Percentiles rank a stretch among this genome's conserved stretches.
These are phyloP conservation scores for Pleoardoris graminearum DNA, from an alignment of 2,329 filamentous ascomycete species.

Conservation along the genomic window DNA sequence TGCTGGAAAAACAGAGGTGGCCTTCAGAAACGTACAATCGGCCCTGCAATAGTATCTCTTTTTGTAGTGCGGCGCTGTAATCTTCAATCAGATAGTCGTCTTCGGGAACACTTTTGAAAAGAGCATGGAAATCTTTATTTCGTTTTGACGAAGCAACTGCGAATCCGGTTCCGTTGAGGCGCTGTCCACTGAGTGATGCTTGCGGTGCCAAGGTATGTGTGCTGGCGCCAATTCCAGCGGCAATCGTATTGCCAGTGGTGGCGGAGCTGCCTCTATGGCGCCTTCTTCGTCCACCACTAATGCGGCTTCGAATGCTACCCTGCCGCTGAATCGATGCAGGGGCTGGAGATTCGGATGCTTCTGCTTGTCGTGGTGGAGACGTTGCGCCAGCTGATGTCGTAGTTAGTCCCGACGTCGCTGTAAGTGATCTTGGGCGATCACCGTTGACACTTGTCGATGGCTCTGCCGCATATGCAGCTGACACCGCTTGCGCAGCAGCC, in stretches of 20 bases:
- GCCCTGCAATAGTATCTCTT: slow-evolving; percentile 92
- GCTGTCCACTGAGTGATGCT: slow-evolving; percentile 64
- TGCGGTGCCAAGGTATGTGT: slow-evolving; percentile 71
- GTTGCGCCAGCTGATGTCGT: slow-evolving; percentile 39
- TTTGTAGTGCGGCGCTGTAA: slow-evolving; percentile 93
- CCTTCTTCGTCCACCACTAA: slow-evolving; percentile 58
- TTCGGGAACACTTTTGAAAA: slow-evolving; percentile 96
- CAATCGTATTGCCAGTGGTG: slow-evolving; percentile 67
- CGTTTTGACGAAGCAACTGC: slow-evolving; percentile 95
- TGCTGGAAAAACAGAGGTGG: slow-evolving; percentile 97
- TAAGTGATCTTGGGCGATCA: slow-evolving; percentile 47
- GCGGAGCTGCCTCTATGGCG: slow-evolving; percentile 82
- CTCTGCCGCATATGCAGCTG: slow-evolving; percentile 60
- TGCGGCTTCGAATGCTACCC: slow-evolving; percentile 57
- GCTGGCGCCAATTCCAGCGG: slow-evolving; percentile 71
- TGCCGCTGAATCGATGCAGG: slow-evolving; percentile 57
- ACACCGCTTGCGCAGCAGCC: slow-evolving; percentile 63
- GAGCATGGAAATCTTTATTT: slow-evolving; percentile 89
- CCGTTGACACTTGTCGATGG: slow-evolving; percentile 39
- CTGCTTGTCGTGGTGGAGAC: slow-evolving; percentile 65
- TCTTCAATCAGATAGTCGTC: slow-evolving; percentile 98
- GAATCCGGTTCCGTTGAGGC: slow-evolving; percentile 91
- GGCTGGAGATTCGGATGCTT: slow-evolving; percentile 64
- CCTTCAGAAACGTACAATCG: slow-evolving; percentile 95
- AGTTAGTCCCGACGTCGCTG: slow-evolving; percentile 35